These are phyloP conservation scores for Neonectria punicea DNA, from an alignment of 2,329 filamentous ascomycete genomes.

Conservation along the genomic window DNA sequence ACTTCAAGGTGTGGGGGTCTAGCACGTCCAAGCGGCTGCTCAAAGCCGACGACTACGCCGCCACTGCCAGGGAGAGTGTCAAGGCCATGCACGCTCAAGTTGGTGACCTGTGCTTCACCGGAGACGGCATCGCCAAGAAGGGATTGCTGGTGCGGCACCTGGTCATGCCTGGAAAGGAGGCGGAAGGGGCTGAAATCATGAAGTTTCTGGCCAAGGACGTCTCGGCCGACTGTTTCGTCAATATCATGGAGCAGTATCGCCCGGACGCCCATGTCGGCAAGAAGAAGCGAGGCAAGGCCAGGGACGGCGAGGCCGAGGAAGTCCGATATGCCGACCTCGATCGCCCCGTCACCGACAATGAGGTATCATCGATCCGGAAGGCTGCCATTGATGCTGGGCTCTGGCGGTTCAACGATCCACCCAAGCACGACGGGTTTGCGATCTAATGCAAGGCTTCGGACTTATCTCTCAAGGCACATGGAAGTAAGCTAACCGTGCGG, in stretches of 20 bases:
- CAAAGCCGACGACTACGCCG: slow-evolving; percentile 81
- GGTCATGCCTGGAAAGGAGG: slow-evolving; percentile 84
- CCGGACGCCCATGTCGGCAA: slow-evolving; percentile 86
- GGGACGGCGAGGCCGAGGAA: slow-evolving; percentile 50
- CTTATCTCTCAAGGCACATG: background rate
- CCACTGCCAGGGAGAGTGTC: slow-evolving; percentile 79
- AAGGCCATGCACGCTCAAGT: slow-evolving; percentile 84
- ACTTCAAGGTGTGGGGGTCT: slow-evolving; percentile 84
- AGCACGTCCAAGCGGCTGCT: slow-evolving; percentile 75
- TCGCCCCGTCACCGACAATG: slow-evolving; percentile 58
- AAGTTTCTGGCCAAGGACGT: slow-evolving; percentile 78
- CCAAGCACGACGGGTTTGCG: slow-evolving; percentile 62
- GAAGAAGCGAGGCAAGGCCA: slow-evolving; percentile 51
- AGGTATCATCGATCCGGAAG: slow-evolving; percentile 72
- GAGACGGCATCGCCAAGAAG: slow-evolving; percentile 81
- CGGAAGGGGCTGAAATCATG: slow-evolving; percentile 79
- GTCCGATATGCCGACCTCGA: slow-evolving; percentile 82
- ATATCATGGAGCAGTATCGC: slow-evolving; percentile 91
- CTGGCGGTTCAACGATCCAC: slow-evolving; percentile 80
- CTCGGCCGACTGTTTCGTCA: slow-evolving; percentile 79
- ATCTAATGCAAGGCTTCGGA: slow-evolving; percentile 47
- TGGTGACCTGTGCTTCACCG: slow-evolving; percentile 83
- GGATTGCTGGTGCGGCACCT: slow-evolving; percentile 82
- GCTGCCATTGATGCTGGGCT: slow-evolving; percentile 78
- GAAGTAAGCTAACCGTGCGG: slow-evolving; percentile 3